Evolutionary conservation across 108 stramenopile genomes (phyloP), one percentile per base, ranked within the genome.

Genomic region (Mayamaea pseudoterrestris): DNA sequence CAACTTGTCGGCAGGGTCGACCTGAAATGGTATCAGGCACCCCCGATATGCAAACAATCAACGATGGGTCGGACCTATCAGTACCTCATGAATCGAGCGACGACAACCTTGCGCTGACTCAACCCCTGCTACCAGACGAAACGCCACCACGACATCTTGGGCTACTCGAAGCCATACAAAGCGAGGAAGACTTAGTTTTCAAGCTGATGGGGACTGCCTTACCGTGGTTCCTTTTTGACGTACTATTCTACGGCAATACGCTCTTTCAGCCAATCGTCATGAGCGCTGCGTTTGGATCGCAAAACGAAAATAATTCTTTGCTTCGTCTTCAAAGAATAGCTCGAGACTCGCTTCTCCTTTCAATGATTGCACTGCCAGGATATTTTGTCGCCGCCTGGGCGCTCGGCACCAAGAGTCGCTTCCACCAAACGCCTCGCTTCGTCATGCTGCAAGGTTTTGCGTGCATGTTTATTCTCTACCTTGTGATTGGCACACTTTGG

Each of bases 211-310:
- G 84, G 1, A 87, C 84, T 24, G 84, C 79, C 0, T 84, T 76
- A 21, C 77, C 74, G 6, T 92, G 90, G 90, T 71, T 83, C 22
- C 59, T 92, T 4, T 87, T 92, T 50, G 90, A 92, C 55, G 65
- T 92, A 13, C 41, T 92, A 30, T 87, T 92, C 57, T 92, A 92
- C 50, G 90, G 90, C 14, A 92, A 92, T 54, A 68, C 83, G 0
- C 51, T 92, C 5, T 92, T 92, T 57, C 84, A 92, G 51, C 80
- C 83, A 0, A 64, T 87, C 47, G 90, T 92, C 1, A 47, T 92
- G 44, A 55, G 68, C 29, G 77, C 90, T 20, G 82, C 82, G 1
- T 92, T 92, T 71, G 90, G 90, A 52, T 30, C 59, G 27, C 16
- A 39, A 18, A 12, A 8, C 16, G 37, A 3, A 39, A 39, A 5